Evolutionary conservation across 192 early-diverging fungal genomes (phyloP), one percentile per base, ranked within the genome.

Genomic region (Coemansia sp.): DNA sequence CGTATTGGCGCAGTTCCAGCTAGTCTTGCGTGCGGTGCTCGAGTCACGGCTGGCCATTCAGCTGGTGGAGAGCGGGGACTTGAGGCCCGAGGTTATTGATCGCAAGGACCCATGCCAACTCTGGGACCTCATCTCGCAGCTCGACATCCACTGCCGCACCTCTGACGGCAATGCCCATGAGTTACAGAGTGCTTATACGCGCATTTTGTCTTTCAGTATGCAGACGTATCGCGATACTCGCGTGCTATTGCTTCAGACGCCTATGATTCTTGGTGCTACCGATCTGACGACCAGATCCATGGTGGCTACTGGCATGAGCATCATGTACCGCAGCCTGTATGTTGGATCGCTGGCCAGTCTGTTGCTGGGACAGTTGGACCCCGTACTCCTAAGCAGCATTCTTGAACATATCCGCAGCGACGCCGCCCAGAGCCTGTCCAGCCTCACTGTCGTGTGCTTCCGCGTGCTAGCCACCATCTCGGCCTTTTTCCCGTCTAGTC

Each of bases 11-110:
- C 82, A 72, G 66, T 69, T 72, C 47, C 67, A 80, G 57, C 44
- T 63, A 5, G 82, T 75, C 20, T 22, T 80, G 59, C 75, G 78
- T 31, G 72, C 82, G 5, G 70, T 85, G 52, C 82, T 85, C 24
- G 78, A 80, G 70, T 80, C 82, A 33, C 81, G 73, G 5, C 67
- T 76, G 42, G 81, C 73, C 0, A 38, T 63, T 41, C 67, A 59
- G 24, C 77, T 84, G 36, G 77, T 73, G 9, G 59, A 54, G 29
- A n/a, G 52, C 27, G 77, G 71, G 2, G 59, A 40, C 41, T 59
- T 77, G 44, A 70, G 65, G 46, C 62, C 42, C 43, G 46, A 27
- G 52, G 27, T 59, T 2, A 63, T 78, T n/a, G 41, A 54, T 13
- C 29, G 54, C 63, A 74, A 70, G 44, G 64, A 72, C 47, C 76